A percentile compares a stretch with the other conserved stretches of the same genome.
phyloP scores from a whole-genome alignment of 371 early-diverging fungal species.

The Circinella umbellata region DNA sequence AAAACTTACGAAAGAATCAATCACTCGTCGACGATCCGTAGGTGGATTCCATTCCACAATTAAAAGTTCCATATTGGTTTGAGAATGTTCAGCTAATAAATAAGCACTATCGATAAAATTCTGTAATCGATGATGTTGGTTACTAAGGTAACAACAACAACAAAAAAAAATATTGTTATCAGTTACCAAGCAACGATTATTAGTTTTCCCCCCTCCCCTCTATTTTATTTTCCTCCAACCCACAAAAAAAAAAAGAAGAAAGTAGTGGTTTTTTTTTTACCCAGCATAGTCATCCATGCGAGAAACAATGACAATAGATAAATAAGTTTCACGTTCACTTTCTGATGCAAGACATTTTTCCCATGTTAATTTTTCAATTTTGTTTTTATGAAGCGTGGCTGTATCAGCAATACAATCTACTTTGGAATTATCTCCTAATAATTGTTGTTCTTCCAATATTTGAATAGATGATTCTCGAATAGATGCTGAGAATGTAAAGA shows the following conservation, averaged over 20 bases:
- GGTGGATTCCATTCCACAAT: slow-evolving; percentile 58
- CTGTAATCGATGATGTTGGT: slow-evolving; percentile 51
- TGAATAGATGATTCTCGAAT: slow-evolving; percentile 18
- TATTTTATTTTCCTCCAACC: too few species aligned
- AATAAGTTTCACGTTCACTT: slow-evolving; percentile 20
- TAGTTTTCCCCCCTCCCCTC: not conserved
- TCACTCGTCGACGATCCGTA: slow-evolving; percentile 31
- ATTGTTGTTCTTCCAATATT: not conserved
- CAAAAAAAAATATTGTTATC: not conserved
- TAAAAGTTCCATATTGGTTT: slow-evolving; percentile 46
- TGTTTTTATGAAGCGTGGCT: not conserved
- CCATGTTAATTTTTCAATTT: slow-evolving; percentile 19
- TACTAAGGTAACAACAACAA: slow-evolving; percentile 19
- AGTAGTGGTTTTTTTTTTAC: slow-evolving; percentile 29
- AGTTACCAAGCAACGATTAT: not conserved
- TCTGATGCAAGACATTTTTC: slow-evolving; percentile 31
- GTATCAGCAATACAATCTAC: slow-evolving; percentile 9
- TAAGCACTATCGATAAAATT: slow-evolving; percentile 51
- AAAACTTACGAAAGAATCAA: slow-evolving; percentile 44
- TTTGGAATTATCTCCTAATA: not conserved
- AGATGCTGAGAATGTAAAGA: slow-evolving; percentile 17
- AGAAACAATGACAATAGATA: slow-evolving; percentile 54
- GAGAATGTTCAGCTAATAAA: slow-evolving; percentile 42
- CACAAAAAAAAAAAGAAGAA: too few species aligned
- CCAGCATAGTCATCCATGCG: slow-evolving; percentile 57